Base-by-base conservation (phyloP, 768 basidiomycete species). In the Xerocomellus chrysenteron region DNA sequence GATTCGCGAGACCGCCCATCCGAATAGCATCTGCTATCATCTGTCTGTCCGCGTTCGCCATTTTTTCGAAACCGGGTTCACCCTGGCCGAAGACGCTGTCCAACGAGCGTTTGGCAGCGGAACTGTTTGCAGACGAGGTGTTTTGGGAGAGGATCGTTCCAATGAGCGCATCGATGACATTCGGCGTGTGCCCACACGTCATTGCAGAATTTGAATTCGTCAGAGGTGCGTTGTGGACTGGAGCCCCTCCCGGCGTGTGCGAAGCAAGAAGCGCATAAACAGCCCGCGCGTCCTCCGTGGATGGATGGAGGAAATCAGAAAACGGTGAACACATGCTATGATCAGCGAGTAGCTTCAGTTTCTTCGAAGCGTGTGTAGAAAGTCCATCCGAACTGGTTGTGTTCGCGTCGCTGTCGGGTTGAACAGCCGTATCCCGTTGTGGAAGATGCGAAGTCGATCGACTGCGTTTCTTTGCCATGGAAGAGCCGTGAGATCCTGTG, bases 121-220 rank as follows among this genome's bases (percentile, higher is more conserved):
- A 71, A 7, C 77, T 80, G 62, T 85, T 84, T 32, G 64, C 66
- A 11, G 70, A 68, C 19, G 82, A 80, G 1, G 84, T 85, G 57
- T 83, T 84, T 63, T 85, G 84, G 33, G 83, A 84, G 33, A 86
- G 78, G 54, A 86, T 75, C 1, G 82, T 83, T 24, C 76, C 80
- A 37, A 86, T 80, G 57, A 85, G 77, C 12, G 81, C 70, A 56
- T 84, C 84, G 53, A 85, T 74, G 57, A 85, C 81, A 60, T 85
- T 80, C 3, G 78, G 76, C 3, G 77, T 76, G 39, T 73, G 66
- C 3, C 79, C 81, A 49, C 79, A 80, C 1, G 78, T 78, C 54
- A 62, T 51, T 5, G 79, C 79, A 9, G 82, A 73, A 57, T 81
- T 76, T 43, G 64, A 50, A n/a, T 16, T 41, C 3, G 55, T 4